Base-by-base conservation (phyloP, 2,329 filamentous ascomycete species). In the Penicillium corylophilum region DNA sequence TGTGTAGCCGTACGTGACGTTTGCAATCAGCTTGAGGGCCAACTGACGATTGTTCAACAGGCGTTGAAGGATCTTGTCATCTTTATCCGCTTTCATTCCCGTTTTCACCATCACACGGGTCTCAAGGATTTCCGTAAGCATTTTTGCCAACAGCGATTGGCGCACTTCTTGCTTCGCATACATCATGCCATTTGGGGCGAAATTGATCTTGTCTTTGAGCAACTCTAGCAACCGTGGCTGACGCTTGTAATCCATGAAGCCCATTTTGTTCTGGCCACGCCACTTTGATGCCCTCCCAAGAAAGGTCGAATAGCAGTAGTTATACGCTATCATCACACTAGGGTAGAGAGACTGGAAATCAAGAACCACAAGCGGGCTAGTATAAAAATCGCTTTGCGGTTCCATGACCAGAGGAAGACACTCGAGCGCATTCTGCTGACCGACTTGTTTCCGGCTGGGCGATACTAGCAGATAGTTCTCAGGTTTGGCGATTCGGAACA, bases 261-360 rank as follows among this genome's bases (percentile, higher is more conserved):
- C 94, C 87, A 99, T 90, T 73, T 97, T 96, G 75, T 90, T 92
- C 26, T 82, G 85, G 2, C 91, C 92, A n/a, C 90, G 84, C 93
- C 93, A 96, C 61, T 85, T 84, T 24, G 85, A 83, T 35, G 96
- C 85, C 26, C 94, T 84, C 0, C 94, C 94, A 0, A 97, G 79
- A 62, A 92, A 99, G 0, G 94, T 99, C 0, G 94, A 97, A 68
- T 99, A 99, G 74, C 94, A 99, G 68, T 96, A 94, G 65, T 99
- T 99, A 76, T 99, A 97, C 0, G 94, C 94, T 66, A 99, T 97
- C 91, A 99, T 96, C 54, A 97, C 87, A 71, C 92, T 96, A 0
- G 94, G 94, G 60, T 99, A 99, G 43, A 99, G 75, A 53, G 90
- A 95, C 66, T 97, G 93, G 57, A 99, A 99, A 71, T 99, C 94